phyloP scores from a whole-genome alignment of 2,329 filamentous ascomycete genomes.

The Aspergillus alliaceus region DNA sequence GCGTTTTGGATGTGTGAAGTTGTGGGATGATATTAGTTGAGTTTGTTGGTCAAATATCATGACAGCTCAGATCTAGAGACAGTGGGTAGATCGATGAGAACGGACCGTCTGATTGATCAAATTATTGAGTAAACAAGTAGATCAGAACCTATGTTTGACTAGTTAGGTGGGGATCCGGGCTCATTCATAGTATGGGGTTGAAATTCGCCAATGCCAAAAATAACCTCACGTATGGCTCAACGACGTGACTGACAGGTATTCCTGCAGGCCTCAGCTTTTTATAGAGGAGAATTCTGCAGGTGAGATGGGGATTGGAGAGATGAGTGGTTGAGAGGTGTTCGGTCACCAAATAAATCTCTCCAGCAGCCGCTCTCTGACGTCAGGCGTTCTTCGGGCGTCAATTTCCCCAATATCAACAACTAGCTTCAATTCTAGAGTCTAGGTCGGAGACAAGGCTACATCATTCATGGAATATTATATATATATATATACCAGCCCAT shows the following conservation, averaged over 20 bases:
- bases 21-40: background rate
- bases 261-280: background rate
- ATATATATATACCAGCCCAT: no score
- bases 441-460: background rate
- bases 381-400: constrained; percentile 3
- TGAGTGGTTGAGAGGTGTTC: background rate
- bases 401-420: background rate
- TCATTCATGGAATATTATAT: background rate
- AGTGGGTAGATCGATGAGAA: background rate
- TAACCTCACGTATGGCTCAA: background rate
- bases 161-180: background rate
- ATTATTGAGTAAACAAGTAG: background rate
- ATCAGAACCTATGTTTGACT: background rate
- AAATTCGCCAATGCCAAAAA: background rate
- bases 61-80: background rate
- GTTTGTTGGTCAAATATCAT: background rate
- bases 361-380: constrained; percentile 19
- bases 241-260: background rate
- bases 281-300: background rate
- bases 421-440: background rate
- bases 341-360: constrained; percentile 1
- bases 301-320: background rate
- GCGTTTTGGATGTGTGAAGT: background rate
- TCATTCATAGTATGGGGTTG: background rate
- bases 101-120: background rate